A percentile compares a stretch with the other conserved stretches of the same genome.
Evolutionary conservation across 768 basidiomycete species (phyloP).

Genomic region (Mycena haematopus): DNA sequence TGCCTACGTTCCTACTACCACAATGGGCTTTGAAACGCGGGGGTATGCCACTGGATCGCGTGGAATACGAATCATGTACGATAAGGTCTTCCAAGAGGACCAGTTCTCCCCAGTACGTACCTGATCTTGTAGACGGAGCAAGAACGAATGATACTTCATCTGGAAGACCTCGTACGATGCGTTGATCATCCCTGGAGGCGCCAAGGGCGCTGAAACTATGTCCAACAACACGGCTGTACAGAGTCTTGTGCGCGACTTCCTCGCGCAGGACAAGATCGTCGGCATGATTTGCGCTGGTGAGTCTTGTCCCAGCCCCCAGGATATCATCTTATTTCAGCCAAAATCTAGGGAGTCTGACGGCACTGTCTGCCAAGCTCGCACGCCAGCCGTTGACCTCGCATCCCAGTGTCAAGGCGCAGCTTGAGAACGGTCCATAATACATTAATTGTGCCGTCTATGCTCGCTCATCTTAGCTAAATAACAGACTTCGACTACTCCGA

Average conservation of each 20-base stretch:
- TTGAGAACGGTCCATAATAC: constrained; percentile 45
- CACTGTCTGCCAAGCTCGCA: constrained; percentile 64
- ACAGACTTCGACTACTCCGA: constrained; percentile 79
- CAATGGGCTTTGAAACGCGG: constrained; percentile 36
- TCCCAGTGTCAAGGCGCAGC: constrained; percentile 65
- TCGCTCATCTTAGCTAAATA: neutral
- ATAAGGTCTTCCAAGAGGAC: constrained; percentile 55
- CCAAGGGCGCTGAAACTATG: constrained; percentile 78
- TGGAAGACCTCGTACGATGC: constrained; percentile 55
- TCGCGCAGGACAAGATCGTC: constrained; percentile 61
- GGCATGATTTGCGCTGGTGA: constrained; percentile 88
- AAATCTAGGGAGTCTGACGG: constrained; percentile 70
- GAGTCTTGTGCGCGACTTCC: constrained; percentile 62
- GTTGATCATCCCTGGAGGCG: constrained; percentile 79
- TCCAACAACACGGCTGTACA: constrained; percentile 66
- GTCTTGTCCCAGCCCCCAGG: constrained; percentile 22
- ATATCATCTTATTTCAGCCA: neutral
- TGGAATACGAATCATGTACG: constrained; percentile 76
- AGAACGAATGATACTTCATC: too few species aligned
- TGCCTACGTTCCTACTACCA: constrained; percentile 53
- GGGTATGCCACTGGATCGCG: constrained; percentile 70
- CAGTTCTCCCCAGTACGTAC: constrained; percentile 55
- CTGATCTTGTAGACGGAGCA: neutral
- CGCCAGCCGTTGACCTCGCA: constrained; percentile 79
- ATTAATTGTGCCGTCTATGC: neutral